These are phyloP conservation scores for Citrus trifoliata DNA, from an alignment of 345 rosid species.

Conservation along the genomic window DNA sequence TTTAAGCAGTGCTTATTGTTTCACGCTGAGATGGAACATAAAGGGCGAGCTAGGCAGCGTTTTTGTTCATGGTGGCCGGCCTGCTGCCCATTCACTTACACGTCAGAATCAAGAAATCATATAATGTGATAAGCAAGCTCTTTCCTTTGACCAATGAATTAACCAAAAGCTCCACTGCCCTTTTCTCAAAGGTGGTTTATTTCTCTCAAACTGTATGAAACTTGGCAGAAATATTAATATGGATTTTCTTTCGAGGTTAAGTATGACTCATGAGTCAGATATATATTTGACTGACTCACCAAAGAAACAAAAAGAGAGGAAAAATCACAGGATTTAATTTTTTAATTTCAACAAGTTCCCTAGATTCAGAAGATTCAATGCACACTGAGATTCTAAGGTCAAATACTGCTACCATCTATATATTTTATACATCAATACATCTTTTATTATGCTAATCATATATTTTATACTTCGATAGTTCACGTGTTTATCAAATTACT, in stretches of 20 bases:
- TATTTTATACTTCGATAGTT: no score
- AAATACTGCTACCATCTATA: no score
- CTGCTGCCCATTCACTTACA: conserved; percentile 17
- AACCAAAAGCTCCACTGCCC: background rate
- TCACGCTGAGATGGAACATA: conserved; percentile 4
- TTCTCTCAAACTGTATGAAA: background rate
- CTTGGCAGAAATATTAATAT: background rate
- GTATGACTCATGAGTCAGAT: background rate
- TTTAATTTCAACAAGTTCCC: background rate
- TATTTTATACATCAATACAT: background rate
- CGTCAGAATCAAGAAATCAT: conserved; percentile 9
- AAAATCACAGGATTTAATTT: background rate
- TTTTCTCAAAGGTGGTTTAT: background rate
- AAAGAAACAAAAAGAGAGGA: background rate
- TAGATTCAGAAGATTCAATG: background rate
- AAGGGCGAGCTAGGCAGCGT: background rate
- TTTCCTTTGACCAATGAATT: conserved; percentile 13
- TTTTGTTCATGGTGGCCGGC: background rate
- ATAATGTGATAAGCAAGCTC: background rate
- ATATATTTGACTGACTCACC: no score
- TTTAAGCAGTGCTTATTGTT: background rate
- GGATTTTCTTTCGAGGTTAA: background rate
- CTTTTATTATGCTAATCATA: background rate
- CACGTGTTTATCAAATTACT: no score
- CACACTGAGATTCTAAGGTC: background rate